phyloP scores from a whole-genome alignment of 2,329 filamentous ascomycete genomes.

The Bipolaris zeicola region DNA sequence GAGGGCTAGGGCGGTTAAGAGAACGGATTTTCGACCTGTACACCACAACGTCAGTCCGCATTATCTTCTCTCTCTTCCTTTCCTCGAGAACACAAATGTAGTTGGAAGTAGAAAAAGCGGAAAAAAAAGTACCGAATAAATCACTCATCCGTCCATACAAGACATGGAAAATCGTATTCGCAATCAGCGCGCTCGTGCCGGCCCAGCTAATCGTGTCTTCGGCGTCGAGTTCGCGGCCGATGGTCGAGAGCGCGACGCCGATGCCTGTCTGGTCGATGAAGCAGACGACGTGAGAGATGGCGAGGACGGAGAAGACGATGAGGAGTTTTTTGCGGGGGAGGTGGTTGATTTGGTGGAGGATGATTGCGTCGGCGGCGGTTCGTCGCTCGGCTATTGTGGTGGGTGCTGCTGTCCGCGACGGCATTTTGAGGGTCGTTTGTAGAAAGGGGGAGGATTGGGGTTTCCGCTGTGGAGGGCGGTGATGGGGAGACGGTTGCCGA shows the following conservation, averaged over 20 bases:
- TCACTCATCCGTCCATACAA: conserved; percentile 68
- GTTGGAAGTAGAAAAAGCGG: no score
- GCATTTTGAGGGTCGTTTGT: no score
- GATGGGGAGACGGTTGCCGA: no score
- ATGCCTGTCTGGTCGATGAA: conserved; percentile 65
- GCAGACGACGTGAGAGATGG: conserved; percentile 60
- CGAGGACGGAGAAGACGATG: conserved; percentile 59
- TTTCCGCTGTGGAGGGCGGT: no score
- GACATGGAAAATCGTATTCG: conserved; percentile 67
- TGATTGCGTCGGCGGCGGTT: conserved; percentile 20
- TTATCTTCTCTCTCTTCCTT: no score
- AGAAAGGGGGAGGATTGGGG: no score
- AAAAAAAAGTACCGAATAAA: conserved; percentile 60
- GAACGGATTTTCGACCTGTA: conserved; percentile 45
- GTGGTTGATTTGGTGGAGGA: conserved; percentile 59
- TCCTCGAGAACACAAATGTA: no score
- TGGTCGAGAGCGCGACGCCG: conserved; percentile 48
- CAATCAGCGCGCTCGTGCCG: conserved; percentile 60
- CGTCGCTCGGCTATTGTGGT: conserved; percentile 7
- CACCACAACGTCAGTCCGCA: background rate
- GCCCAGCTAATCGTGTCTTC: conserved; percentile 62
- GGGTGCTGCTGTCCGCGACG: no score
- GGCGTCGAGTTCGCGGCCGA: conserved; percentile 47
- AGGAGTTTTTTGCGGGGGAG: conserved; percentile 58
- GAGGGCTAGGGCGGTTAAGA: conserved; percentile 59